These are phyloP conservation scores for Fomitopsis serialis DNA, from an alignment of 768 basidiomycete genomes.

Conservation along the genomic window DNA sequence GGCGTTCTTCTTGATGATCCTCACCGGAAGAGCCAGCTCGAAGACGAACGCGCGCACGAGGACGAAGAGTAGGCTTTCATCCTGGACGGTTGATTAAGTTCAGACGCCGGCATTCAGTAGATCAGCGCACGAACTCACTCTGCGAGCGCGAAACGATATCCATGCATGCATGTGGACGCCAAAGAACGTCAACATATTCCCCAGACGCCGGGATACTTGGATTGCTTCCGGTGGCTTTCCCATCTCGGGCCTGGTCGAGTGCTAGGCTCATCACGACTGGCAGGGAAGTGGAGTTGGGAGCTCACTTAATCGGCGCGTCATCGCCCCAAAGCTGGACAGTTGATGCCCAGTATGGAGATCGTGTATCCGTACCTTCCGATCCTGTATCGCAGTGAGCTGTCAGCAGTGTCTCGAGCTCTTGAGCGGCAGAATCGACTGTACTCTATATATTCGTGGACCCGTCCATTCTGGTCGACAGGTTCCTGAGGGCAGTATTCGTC, in stretches of 20 bases:
- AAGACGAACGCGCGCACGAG: slow-evolving; percentile 27
- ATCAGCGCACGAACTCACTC: slow-evolving; percentile 47
- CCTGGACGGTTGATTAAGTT: slow-evolving; percentile 5
- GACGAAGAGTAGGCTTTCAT: slow-evolving; percentile 21
- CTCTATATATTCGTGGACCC: slow-evolving; percentile 11
- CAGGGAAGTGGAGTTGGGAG: too few relatives aligned
- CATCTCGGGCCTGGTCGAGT: slow-evolving; percentile 73
- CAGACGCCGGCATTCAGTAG: neutral
- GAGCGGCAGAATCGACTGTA: too few relatives aligned
- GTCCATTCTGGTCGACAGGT: slow-evolving; percentile 17
- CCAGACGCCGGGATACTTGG: slow-evolving; percentile 53
- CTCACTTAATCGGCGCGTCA: slow-evolving; percentile 58
- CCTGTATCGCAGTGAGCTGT: neutral
- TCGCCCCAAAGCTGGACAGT: slow-evolving; percentile 59
- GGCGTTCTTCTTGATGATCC: slow-evolving; percentile 12
- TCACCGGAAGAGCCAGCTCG: slow-evolving; percentile 22
- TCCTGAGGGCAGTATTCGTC: slow-evolving; percentile 49
- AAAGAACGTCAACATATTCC: slow-evolving; percentile 52
- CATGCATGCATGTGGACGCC: slow-evolving; percentile 63
- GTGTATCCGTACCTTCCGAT: slow-evolving; percentile 24
- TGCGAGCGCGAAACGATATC: slow-evolving; percentile 56
- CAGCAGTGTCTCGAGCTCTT: too few relatives aligned
- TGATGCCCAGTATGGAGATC: slow-evolving; percentile 49
- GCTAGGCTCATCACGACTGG: too few relatives aligned
- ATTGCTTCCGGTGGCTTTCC: slow-evolving; percentile 36